phyloP scores from a whole-genome alignment of 2,329 filamentous ascomycete species.

The Didymella pinodella region DNA sequence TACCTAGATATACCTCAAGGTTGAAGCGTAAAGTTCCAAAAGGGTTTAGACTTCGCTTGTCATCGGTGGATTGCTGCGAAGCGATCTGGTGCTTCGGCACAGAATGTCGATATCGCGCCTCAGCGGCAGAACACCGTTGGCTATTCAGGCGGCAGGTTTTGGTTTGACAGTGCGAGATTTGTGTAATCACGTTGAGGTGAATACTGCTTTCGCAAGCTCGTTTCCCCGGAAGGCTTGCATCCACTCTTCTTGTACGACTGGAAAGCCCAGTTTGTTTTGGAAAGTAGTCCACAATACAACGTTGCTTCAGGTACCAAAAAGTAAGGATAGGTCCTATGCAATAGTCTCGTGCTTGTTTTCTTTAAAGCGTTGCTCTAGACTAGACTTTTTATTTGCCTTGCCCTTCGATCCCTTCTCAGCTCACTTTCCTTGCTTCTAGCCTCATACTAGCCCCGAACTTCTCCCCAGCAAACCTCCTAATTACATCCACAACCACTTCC shows the following conservation, averaged over 20 bases:
- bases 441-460: background rate
- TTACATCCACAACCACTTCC: constrained; percentile 27
- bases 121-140: background rate
- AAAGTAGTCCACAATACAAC: background rate
- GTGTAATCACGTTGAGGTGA: background rate
- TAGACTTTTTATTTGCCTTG: background rate
- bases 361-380: background rate
- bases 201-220: background rate
- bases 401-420: background rate
- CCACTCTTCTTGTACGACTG: background rate
- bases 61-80: background rate
- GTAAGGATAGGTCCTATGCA: background rate
- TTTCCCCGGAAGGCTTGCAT: background rate
- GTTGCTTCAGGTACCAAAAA: background rate
- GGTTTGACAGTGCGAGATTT: background rate
- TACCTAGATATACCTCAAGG: background rate
- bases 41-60: background rate
- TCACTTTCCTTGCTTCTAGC: background rate
- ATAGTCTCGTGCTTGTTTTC: background rate
- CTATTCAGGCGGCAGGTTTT: background rate
- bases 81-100: background rate
- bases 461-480: constrained; percentile 23
- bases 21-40: too few species aligned
- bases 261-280: background rate
- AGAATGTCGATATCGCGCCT: background rate